Evolutionary conservation across 2,329 filamentous ascomycete species (phyloP).

Genomic region (Colletotrichum sp.): DNA sequence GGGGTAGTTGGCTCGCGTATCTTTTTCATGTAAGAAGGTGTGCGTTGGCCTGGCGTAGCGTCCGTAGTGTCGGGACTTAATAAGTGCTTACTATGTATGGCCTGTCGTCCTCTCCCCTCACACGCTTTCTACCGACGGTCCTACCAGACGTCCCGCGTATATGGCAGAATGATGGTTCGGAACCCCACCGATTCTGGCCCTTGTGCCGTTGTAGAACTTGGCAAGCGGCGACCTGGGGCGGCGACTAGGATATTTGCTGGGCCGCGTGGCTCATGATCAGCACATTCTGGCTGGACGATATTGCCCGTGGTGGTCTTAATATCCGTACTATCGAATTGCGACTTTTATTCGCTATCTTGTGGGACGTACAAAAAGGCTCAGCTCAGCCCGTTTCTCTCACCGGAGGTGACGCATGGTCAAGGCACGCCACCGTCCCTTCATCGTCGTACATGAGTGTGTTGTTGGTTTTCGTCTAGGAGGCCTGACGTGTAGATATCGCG

Average conservation of each 20-base stretch:
- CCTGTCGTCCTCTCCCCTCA: not conserved
- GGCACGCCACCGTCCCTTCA: not conserved
- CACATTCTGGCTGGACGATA: not conserved
- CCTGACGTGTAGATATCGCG: conserved; percentile 13
- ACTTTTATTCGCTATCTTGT: not conserved
- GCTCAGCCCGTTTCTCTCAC: not conserved
- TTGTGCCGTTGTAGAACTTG: not conserved
- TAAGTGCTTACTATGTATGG: conserved; percentile 1
- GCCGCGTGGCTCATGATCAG: not conserved
- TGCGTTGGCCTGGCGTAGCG: not conserved
- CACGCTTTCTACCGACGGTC: not conserved
- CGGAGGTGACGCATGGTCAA: not conserved
- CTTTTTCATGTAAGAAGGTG: not conserved
- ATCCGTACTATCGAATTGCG: not conserved
- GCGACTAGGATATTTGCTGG: conserved; percentile 7
- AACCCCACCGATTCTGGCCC: not conserved
- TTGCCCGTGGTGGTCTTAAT: not conserved
- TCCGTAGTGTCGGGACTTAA: not conserved
- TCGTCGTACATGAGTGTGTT: not conserved
- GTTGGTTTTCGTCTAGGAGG: not conserved
- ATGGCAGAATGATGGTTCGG: not conserved
- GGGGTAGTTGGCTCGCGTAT: not conserved
- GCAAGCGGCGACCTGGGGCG: not conserved
- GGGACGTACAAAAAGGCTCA: conserved; percentile 12
- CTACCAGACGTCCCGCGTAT: not conserved